phyloP scores from a whole-genome alignment of 2,329 filamentous ascomycete genomes.

The Thielaviopsis euricoi region DNA sequence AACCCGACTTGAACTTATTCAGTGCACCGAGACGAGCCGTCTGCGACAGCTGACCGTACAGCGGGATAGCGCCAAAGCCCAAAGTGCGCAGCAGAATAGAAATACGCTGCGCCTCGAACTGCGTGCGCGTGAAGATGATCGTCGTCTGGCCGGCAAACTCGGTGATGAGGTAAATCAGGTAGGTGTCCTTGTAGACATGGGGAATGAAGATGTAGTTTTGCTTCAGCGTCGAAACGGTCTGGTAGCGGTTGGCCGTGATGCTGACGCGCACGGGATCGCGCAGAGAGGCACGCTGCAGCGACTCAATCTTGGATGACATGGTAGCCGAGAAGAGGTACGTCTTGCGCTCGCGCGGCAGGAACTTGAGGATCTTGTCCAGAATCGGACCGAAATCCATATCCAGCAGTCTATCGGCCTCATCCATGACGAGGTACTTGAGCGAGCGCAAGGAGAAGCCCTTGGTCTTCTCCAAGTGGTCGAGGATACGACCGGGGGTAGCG shows the following conservation, averaged over 20 bases:
- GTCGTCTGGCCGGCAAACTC: slow-evolving; percentile 72
- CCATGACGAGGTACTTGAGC: slow-evolving; percentile 83
- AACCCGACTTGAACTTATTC: slow-evolving; percentile 71
- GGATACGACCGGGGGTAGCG: slow-evolving; percentile 72
- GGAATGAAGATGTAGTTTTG: slow-evolving; percentile 81
- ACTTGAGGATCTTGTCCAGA: slow-evolving; percentile 84
- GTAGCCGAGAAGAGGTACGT: slow-evolving; percentile 92
- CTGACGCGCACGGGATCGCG: slow-evolving; percentile 70
- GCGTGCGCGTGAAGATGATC: slow-evolving; percentile 84
- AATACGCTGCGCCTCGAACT: slow-evolving; percentile 76
- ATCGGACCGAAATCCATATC: slow-evolving; percentile 91
- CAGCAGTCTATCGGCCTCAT: slow-evolving; percentile 80
- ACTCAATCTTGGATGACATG: slow-evolving; percentile 86
- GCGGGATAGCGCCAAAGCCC: slow-evolving; percentile 77
- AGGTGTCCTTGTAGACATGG: slow-evolving; percentile 74
- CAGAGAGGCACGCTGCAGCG: slow-evolving; percentile 74
- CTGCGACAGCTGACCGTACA: slow-evolving; percentile 86
- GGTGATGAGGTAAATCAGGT: slow-evolving; percentile 72
- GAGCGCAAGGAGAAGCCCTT: slow-evolving; percentile 78
- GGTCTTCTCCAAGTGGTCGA: slow-evolving; percentile 92
- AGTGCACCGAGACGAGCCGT: slow-evolving; percentile 72
- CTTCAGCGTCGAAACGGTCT: slow-evolving; percentile 76
- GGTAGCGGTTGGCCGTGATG: slow-evolving; percentile 69
- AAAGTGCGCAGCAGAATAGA: slow-evolving; percentile 69
- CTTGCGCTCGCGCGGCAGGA: slow-evolving; percentile 58